Conservation (phyloP, 129 eudicot species). For the Flaveria trinervia region DNA sequence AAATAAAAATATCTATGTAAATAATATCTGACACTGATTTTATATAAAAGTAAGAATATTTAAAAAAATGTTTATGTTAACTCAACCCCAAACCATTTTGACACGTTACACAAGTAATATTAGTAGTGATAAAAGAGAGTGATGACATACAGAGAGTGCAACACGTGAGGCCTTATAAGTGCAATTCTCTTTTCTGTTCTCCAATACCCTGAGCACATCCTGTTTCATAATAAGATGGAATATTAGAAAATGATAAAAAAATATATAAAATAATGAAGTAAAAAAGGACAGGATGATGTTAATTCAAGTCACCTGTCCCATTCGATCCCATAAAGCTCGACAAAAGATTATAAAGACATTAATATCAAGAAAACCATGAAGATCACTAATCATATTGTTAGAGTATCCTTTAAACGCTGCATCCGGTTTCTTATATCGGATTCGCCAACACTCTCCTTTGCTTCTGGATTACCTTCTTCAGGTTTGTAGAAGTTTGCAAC, state of each 20-base stretch:
- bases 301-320: constrained; percentile 63
- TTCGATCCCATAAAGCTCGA: constrained; percentile 35
- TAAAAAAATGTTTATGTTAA: neutral
- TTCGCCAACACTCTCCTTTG: constrained; percentile 56
- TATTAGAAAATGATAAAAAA: neutral
- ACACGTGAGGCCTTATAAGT: constrained; percentile 68
- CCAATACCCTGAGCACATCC: constrained; percentile 65
- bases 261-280: neutral
- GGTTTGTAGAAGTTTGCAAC: constrained; percentile 59
- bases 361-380: neutral
- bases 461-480: constrained; percentile 77
- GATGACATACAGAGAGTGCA: constrained; percentile 63
- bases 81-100: constrained; percentile 3
- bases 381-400: constrained; percentile 24
- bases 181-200: constrained; percentile 57
- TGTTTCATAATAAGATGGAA: constrained; percentile 18
- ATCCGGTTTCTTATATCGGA: constrained; percentile 56
- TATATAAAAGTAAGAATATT: neutral
- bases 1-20: no score
- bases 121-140: neutral
- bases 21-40: neutral
- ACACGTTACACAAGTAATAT: neutral
- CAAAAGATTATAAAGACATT: neutral
- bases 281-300: neutral
- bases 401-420: constrained; percentile 68